These are phyloP conservation scores for Fusarium domesticum DNA, from an alignment of 2,329 filamentous ascomycete genomes.

Conservation along the genomic window DNA sequence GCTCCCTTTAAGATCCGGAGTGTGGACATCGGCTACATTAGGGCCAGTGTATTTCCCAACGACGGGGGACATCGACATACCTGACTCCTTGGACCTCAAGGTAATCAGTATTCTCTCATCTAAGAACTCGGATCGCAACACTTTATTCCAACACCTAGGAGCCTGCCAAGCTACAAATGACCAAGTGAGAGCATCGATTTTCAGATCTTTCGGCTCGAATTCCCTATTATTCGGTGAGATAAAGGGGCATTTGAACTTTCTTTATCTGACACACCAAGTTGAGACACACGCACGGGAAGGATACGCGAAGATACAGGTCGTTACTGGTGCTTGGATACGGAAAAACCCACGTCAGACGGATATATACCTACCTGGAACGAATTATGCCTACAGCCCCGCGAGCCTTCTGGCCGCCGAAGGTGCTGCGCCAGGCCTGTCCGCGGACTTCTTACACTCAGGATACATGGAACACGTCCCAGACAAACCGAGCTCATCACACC, in stretches of 20 bases:
- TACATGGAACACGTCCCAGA: neutral
- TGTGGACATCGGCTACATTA: constrained; percentile 1
- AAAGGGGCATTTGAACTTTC: constrained; percentile 6
- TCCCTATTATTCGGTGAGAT: neutral
- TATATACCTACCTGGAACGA: constrained; percentile 7
- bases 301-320: neutral
- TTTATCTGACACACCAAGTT: constrained; percentile 9
- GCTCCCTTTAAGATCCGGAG: constrained; percentile 4
- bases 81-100: neutral
- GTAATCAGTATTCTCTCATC: neutral
- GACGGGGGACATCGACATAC: constrained; percentile 2
- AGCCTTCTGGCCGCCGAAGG: neutral
- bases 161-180: constrained; percentile 1
- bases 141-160: constrained; percentile 9
- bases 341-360: neutral
- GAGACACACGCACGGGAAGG: neutral
- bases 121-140: neutral
- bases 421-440: neutral
- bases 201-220: neutral
- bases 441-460: neutral
- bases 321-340: neutral
- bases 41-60: constrained; percentile 6
- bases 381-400: constrained; percentile 4
- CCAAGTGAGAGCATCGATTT: constrained; percentile 3
- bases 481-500: neutral